phyloP scores from a whole-genome alignment of 352 stramenopile species.

The Pythium aquatile region DNA sequence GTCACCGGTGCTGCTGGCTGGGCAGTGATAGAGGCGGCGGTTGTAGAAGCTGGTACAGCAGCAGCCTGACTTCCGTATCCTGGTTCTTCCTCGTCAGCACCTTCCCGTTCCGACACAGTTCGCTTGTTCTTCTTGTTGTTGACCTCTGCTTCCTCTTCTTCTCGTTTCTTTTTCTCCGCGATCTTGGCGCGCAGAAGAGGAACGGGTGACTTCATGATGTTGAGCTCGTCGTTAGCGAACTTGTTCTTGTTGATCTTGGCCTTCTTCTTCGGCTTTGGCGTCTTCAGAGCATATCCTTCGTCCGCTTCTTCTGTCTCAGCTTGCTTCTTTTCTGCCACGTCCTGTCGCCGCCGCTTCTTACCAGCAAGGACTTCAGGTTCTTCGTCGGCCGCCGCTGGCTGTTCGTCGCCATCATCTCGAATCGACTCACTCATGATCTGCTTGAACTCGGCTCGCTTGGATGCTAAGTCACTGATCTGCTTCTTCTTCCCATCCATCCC shows the following conservation, averaged over 20 bases:
- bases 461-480: constrained; percentile 29
- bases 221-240: constrained; percentile 28
- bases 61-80: constrained; percentile 13
- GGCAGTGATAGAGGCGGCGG: neutral
- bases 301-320: neutral
- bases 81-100: constrained; percentile 21
- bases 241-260: constrained; percentile 8
- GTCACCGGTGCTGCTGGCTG: neutral
- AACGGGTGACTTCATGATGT: constrained; percentile 30
- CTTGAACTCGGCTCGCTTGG: constrained; percentile 50
- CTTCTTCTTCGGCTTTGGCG: constrained; percentile 22
- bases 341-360: constrained; percentile 19
- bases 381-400: neutral
- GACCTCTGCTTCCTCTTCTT: constrained; percentile 3
- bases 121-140: constrained; percentile 18
- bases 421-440: constrained; percentile 32
- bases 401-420: neutral
- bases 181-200: constrained; percentile 20
- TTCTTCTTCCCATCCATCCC: constrained; percentile 40
- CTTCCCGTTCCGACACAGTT: constrained; percentile 9
- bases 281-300: constrained; percentile 15
- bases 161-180: constrained; percentile 10
- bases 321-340: neutral
- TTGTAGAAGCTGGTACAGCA: neutral
- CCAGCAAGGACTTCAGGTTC: neutral